Evolutionary conservation across 2,329 filamentous ascomycete species (phyloP), one percentile per base, ranked within the genome.

Genomic region (Xylaria sp.): DNA sequence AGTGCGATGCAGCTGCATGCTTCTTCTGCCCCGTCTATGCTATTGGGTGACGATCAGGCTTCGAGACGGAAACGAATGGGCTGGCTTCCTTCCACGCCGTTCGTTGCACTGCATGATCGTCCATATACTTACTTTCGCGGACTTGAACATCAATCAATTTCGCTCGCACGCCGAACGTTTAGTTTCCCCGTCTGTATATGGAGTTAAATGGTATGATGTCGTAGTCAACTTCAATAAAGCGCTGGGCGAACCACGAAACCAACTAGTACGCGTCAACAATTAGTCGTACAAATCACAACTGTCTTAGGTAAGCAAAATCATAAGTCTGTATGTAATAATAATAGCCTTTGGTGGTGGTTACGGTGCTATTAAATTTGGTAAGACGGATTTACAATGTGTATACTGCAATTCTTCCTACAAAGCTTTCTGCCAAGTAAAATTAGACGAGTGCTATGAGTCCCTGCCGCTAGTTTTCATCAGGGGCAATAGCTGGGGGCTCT

Each of bases 361-460:
- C 74, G 69, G 66, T 76, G 72, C 73, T 75, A 78, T 78, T 77
- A 77, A 78, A 76, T 71, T 67, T 74, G 66, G 62, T 76, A 77
- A 74, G 72, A 72, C 69, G 73, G 72, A 76, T 78, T 77, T 77
- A 77, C 77, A 79, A 77, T 75, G 72, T 74, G 72, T 75, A 77
- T 78, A 77, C 72, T 77, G 75, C 75, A 76, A 74, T 69, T 76
- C 70, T 75, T 74, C 71, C 72, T 74, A 72, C 69, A 69, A 74
- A 70, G 71, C 58, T 72, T 71, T 74, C 63, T 70, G 67, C 72
- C 40, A 65, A 59, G 64, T 70, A 66, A 62, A 70, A 74, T 76
- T 73, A 64, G 67, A 72, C 60, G 71, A 63, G 67, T 69, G 66
- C 66, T 72, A 62, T 69, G 70, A 67, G 61, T 70, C 69, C 71